phyloP scores from a whole-genome alignment of 176 grass and related monocot genomes.

The Tillandsia leiboldiana region DNA sequence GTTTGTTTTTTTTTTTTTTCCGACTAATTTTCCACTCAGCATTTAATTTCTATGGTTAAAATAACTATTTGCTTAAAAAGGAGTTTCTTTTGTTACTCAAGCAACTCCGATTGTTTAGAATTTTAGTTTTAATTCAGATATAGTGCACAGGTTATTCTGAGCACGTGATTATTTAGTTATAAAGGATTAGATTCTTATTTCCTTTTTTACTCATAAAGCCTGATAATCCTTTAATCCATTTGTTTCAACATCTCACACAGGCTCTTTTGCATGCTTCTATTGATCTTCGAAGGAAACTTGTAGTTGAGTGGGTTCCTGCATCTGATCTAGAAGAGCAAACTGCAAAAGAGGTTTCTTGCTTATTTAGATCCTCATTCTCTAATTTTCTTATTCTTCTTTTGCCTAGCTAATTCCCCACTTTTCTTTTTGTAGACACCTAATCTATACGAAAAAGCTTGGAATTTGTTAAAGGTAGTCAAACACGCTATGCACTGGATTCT shows the following conservation, averaged over 20 bases:
- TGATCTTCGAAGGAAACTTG: slow-evolving; percentile 38
- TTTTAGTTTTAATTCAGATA: neutral
- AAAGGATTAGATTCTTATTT: slow-evolving; percentile 5
- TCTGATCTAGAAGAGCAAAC: slow-evolving; percentile 32
- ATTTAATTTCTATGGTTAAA: too few relatives aligned
- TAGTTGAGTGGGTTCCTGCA: slow-evolving; percentile 35
- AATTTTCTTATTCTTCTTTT: neutral
- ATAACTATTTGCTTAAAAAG: too few relatives aligned
- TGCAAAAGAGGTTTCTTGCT: slow-evolving; percentile 22
- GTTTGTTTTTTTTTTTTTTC: slow-evolving; percentile 10
- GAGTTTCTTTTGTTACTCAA: too few relatives aligned
- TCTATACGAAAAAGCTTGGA: slow-evolving; percentile 50
- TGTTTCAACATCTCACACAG: slow-evolving; percentile 10
- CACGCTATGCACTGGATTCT: neutral
- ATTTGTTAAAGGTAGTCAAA: slow-evolving; percentile 32
- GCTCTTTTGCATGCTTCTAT: slow-evolving; percentile 39
- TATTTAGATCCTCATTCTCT: slow-evolving; percentile 7
- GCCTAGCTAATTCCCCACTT: neutral
- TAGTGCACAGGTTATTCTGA: too few relatives aligned
- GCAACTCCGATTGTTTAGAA: neutral
- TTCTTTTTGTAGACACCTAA: slow-evolving; percentile 28
- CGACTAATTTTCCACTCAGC: too few relatives aligned
- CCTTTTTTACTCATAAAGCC: neutral
- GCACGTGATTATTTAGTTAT: neutral
- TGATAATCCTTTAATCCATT: too few relatives aligned